Percentiles rank a stretch among this genome's conserved stretches.
Conservation (phyloP, 2,329 filamentous ascomycete species). For the Fusarium lateritium region DNA sequence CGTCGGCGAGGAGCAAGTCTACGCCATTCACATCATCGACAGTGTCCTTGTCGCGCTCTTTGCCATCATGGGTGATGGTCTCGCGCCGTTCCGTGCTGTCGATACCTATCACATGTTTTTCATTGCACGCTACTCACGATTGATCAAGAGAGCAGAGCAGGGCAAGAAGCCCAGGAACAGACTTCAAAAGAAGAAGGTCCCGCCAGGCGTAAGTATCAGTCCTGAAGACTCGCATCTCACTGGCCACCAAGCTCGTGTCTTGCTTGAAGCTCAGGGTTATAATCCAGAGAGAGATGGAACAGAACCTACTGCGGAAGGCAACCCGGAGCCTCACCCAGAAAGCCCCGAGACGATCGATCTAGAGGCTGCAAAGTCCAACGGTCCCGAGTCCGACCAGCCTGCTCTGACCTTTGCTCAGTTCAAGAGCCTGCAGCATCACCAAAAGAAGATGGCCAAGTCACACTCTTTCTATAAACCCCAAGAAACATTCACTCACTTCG, state of each 20-base stretch:
- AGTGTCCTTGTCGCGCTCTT: conserved; percentile 80
- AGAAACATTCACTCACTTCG: conserved; percentile 85
- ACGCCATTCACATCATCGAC: conserved; percentile 79
- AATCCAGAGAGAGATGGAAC: conserved; percentile 28
- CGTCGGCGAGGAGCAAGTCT: conserved; percentile 79
- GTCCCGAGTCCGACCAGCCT: conserved; percentile 65
- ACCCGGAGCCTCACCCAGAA: conserved; percentile 61
- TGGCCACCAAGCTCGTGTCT: conserved; percentile 40
- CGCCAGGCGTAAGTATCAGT: conserved; percentile 1
- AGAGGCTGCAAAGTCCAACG: conserved; percentile 56
- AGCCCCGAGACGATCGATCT: conserved; percentile 55
- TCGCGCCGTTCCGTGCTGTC: conserved; percentile 81
- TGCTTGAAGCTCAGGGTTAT: conserved; percentile 34
- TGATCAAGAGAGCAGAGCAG: conserved; percentile 64
- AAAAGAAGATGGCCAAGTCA: conserved; percentile 83
- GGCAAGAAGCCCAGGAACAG: conserved; percentile 54
- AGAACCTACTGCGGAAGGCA: neutral
- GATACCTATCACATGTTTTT: conserved; percentile 92
- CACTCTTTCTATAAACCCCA: conserved; percentile 93
- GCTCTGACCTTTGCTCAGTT: conserved; percentile 78
- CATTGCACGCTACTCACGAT: conserved; percentile 76
- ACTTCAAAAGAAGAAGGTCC: conserved; percentile 43
- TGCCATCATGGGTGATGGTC: conserved; percentile 77
- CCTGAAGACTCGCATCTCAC: conserved; percentile 31
- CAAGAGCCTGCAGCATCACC: conserved; percentile 79